Conservation (phyloP, 164 flowering plant species). For the Chimonanthus praecox region DNA sequence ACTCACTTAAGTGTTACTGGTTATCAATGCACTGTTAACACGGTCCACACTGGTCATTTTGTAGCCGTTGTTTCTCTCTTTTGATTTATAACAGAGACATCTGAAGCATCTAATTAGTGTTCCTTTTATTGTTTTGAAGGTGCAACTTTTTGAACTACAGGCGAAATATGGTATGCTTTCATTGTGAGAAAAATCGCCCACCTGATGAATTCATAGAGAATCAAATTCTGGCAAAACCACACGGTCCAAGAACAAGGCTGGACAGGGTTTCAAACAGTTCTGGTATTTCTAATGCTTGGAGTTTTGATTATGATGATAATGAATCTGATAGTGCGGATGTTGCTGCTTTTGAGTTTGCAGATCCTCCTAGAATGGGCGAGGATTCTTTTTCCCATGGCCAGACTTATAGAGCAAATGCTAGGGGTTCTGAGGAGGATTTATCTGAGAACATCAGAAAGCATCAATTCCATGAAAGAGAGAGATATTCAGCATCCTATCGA, state of each 20-base stretch:
- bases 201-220: constrained; percentile 61
- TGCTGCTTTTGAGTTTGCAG: constrained; percentile 96
- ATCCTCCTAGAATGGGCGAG: constrained; percentile 46
- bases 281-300: constrained; percentile 82
- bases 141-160: constrained; percentile 97
- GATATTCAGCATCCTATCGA: constrained; percentile 25
- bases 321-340: constrained; percentile 99
- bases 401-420: constrained; percentile 16
- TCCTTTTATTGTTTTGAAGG: constrained; percentile 33
- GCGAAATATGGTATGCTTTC: constrained; percentile 88
- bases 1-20: background rate
- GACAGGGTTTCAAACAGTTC: constrained; percentile 35
- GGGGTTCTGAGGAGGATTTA: constrained; percentile 29
- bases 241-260: constrained; percentile 31
- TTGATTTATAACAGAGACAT: background rate
- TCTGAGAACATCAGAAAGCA: constrained; percentile 18
- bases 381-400: constrained; percentile 28
- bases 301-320: constrained; percentile 90
- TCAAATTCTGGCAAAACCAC: constrained; percentile 43
- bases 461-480: constrained; percentile 23
- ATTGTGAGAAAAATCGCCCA: constrained; percentile 95
- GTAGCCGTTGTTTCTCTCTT: background rate
- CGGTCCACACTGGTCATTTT: background rate
- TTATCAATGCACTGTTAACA: background rate
- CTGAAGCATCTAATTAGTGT: background rate